Evolutionary conservation across 1,284 basidiomycete species (phyloP), one percentile per base, ranked within the genome.

Genomic region (Ceraceosorus bombacis): DNA sequence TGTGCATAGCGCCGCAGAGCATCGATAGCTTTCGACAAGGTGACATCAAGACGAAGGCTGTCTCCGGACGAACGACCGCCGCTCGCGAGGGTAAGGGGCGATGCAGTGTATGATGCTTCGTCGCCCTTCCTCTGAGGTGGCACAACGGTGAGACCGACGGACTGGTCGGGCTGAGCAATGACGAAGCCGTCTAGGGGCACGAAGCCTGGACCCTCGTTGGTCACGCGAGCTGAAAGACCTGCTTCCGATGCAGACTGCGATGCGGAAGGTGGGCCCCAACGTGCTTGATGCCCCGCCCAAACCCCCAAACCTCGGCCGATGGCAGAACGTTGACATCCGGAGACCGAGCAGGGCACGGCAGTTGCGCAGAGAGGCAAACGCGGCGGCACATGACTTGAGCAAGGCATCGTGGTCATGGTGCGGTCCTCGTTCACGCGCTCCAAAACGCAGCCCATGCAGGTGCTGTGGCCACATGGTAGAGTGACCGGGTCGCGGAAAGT

Each of bases 171-270:
- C 12, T 65, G 64, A 10, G 67, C 68, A 49, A 73, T 66, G 39
- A 73, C 66, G 38, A 73, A 73, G n/a, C 70, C 71, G 46, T 73
- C 71, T 27, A 72, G 54, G 27, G 71, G 70, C 13, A 64, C 63
- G 1, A 58, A 57, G 9, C 68, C 71, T 8, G 70, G 66, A 1
- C 65, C 68, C 10, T 64, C 48, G 54, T 62, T 40, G 10, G 27
- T 10, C 51, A 48, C 62, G 36, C 55, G 6, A 0, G 67, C 65
- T 17, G 49, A 36, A 40, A 12, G 12, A 38, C 27, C n/a, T 5
- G 36, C 60, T 41, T 54, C 43, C 12, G n/a, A 13, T 5, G n/a
- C 46, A 13, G 37, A 37, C 13, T 8, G 41, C 4, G 40, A 17
- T 5, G 15, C n/a, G 5, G 53, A 57, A 39, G 40, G 37, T 36